A percentile compares a stretch with the other conserved stretches of the same genome.
These are phyloP conservation scores for Iodosphaeria phyllophila DNA, from an alignment of 2,329 filamentous ascomycete species.

Conservation along the genomic window DNA sequence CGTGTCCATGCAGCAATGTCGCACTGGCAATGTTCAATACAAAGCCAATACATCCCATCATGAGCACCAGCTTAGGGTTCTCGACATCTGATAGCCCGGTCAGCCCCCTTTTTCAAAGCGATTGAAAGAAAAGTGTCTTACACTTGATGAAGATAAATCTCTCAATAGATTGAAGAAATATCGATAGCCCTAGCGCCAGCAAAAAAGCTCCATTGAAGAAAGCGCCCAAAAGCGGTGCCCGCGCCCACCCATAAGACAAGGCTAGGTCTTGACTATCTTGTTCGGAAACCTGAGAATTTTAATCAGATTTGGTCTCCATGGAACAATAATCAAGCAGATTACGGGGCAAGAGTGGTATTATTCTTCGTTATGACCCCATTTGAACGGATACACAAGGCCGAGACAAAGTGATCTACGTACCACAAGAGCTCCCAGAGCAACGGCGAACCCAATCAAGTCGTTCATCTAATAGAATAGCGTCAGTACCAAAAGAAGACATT, in stretches of 20 bases:
- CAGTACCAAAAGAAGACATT: conserved; percentile 16
- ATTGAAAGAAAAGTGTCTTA: conserved; percentile 12
- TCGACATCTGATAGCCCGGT: no score
- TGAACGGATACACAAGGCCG: no score
- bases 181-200: conserved; percentile 51
- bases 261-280: conserved; percentile 33
- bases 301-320: conserved; percentile 1
- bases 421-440: conserved; percentile 44
- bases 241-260: conserved; percentile 59
- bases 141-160: conserved; percentile 40
- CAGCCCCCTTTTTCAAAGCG: no score
- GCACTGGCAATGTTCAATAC: conserved; percentile 48
- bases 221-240: conserved; percentile 52
- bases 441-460: conserved; percentile 49
- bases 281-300: conserved; percentile 31
- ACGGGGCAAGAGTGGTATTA: no score
- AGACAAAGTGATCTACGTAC: conserved; percentile 18
- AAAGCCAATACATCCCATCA: conserved; percentile 50
- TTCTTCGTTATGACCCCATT: no score
- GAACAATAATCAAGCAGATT: neutral
- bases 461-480: conserved; percentile 34
- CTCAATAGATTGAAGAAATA: conserved; percentile 56
- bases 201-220: conserved; percentile 71
- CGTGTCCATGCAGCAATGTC: conserved; percentile 28
- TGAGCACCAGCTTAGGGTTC: conserved; percentile 45